phyloP scores from a whole-genome alignment of 768 basidiomycete genomes.

The Kwoniella shandongensis region DNA sequence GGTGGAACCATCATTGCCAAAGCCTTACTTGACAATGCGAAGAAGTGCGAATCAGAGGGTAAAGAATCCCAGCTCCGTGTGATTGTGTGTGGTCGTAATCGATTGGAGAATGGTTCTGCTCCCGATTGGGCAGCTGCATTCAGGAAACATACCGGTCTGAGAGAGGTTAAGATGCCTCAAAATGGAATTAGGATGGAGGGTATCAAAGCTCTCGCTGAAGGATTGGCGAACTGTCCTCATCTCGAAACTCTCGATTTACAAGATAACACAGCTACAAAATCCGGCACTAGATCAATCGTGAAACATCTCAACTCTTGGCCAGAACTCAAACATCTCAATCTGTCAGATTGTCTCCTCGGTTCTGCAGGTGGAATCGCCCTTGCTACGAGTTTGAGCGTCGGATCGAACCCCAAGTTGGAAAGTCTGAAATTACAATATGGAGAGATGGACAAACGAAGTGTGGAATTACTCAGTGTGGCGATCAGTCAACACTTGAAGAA shows the following conservation, averaged over 20 bases:
- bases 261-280: slow-evolving; percentile 62
- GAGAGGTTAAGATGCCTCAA: slow-evolving; percentile 91
- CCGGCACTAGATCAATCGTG: slow-evolving; percentile 61
- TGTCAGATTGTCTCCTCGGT: slow-evolving; percentile 88
- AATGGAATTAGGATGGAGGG: slow-evolving; percentile 96
- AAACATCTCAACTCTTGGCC: slow-evolving; percentile 70
- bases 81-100: slow-evolving; percentile 90
- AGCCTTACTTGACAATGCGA: slow-evolving; percentile 75
- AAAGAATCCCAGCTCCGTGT: slow-evolving; percentile 69
- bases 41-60: slow-evolving; percentile 65
- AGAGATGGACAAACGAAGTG: slow-evolving; percentile 72
- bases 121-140: slow-evolving; percentile 82
- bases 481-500: slow-evolving; percentile 63
- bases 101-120: slow-evolving; percentile 89
- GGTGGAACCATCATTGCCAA: slow-evolving; percentile 83
- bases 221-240: slow-evolving; percentile 66
- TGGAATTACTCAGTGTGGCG: slow-evolving; percentile 66
- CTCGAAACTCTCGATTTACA: slow-evolving; percentile 84
- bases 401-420: slow-evolving; percentile 72
- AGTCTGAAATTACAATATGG: slow-evolving; percentile 86
- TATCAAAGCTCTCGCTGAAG: slow-evolving; percentile 72
- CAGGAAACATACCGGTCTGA: slow-evolving; percentile 73
- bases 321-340: slow-evolving; percentile 70
- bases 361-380: slow-evolving; percentile 73
- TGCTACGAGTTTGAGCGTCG: slow-evolving; percentile 63